Evolutionary conservation across 257 asterid genomes (phyloP).

Genomic region (Nicotiana undulata): DNA sequence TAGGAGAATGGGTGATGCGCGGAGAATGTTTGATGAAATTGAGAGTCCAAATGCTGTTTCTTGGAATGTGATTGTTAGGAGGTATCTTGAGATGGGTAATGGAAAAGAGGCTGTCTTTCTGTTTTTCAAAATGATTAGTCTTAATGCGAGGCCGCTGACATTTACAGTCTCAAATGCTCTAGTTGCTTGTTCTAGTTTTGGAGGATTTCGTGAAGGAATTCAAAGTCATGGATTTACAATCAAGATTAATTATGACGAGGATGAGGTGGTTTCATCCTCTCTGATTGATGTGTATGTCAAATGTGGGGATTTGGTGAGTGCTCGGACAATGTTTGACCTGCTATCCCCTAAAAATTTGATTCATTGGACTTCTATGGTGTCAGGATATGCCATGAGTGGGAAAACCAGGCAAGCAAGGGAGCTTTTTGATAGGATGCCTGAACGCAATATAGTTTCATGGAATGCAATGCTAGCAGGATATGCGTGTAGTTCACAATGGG

Average conservation of each 20-base stretch:
- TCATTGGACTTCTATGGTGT: constrained; percentile 53
- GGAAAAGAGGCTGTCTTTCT: constrained; percentile 45
- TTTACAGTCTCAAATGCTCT: constrained; percentile 69
- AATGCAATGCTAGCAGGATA: constrained; percentile 77
- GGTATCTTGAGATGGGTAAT: constrained; percentile 63
- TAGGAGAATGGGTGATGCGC: constrained; percentile 48
- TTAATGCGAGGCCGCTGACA: constrained; percentile 45
- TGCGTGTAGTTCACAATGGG: constrained; percentile 43
- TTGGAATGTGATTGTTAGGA: constrained; percentile 84
- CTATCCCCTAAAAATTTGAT: constrained; percentile 43
- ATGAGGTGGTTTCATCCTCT: constrained; percentile 56
- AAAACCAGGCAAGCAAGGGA: constrained; percentile 42
- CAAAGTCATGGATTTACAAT: constrained; percentile 66
- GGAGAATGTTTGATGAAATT: constrained; percentile 74
- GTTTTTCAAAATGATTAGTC: constrained; percentile 54
- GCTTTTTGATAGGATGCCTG: constrained; percentile 63
- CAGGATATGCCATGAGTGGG: constrained; percentile 49
- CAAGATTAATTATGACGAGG: constrained; percentile 40
- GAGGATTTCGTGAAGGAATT: constrained; percentile 43
- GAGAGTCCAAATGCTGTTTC: constrained; percentile 52
- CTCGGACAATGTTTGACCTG: constrained; percentile 37
- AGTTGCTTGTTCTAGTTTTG: constrained; percentile 52
- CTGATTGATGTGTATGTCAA: constrained; percentile 55
- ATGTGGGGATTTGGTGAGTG: constrained; percentile 54
- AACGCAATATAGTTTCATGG: constrained; percentile 58